These are phyloP conservation scores for Globisporangium cylindrosporum DNA, from an alignment of 352 stramenopile species.

Conservation along the genomic window DNA sequence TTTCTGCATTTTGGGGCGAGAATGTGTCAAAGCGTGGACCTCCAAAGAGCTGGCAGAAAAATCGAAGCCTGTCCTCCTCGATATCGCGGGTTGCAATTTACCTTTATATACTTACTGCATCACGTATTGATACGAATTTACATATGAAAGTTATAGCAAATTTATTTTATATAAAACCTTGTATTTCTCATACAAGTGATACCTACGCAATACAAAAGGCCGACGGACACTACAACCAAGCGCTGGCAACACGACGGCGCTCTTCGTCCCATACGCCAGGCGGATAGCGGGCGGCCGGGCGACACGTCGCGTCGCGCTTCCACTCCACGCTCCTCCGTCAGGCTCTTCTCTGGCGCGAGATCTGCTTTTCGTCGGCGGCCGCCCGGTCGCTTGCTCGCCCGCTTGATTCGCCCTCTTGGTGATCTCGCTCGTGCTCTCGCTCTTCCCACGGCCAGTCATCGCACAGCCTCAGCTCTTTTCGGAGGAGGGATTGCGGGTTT, in stretches of 20 bases:
- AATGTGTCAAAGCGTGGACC: conserved; percentile 10
- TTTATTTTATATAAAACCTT: neutral
- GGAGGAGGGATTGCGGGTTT: neutral
- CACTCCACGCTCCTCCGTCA: too few relatives aligned
- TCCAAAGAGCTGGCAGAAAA: neutral
- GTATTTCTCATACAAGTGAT: neutral
- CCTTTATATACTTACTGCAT: neutral
- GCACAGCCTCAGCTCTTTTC: neutral
- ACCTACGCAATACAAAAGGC: neutral
- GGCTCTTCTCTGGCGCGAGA: conserved; percentile 2
- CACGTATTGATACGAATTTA: too few relatives aligned
- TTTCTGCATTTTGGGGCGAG: conserved; percentile 5
- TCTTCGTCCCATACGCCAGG: conserved; percentile 9
- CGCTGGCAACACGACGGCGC: neutral
- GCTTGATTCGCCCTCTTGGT: conserved; percentile 10
- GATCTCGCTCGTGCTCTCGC: neutral
- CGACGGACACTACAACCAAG: neutral
- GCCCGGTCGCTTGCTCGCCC: neutral
- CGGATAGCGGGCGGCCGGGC: neutral
- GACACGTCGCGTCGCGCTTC: conserved; percentile 4
- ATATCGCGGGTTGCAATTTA: neutral
- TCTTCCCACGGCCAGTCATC: conserved; percentile 7
- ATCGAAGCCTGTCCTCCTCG: neutral
- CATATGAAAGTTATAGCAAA: too few relatives aligned
- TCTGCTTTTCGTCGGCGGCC: neutral